Evolutionary conservation across 2,329 filamentous ascomycete species (phyloP).

Genomic region (Rugonectria rugulosa): DNA sequence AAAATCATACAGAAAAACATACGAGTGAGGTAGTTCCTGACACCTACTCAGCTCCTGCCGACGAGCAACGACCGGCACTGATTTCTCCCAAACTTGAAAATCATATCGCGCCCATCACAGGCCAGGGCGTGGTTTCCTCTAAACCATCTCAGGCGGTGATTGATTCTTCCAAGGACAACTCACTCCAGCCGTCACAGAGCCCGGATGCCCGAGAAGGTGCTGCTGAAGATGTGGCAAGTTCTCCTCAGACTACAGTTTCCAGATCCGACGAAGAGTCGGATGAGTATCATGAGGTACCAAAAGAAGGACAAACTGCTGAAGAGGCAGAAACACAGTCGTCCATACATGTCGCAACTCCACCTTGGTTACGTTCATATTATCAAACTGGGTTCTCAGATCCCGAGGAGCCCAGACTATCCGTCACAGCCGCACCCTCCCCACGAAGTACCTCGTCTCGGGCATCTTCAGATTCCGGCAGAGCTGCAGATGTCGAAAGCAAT

Average conservation of each 20-base stretch:
- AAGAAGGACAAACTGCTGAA: neutral
- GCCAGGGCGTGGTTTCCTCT: neutral
- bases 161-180: neutral
- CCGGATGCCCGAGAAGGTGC: neutral
- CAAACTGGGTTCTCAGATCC: neutral
- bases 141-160: neutral
- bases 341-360: neutral
- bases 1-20: too few relatives aligned
- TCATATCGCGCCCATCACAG: neutral
- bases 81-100: neutral
- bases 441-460: neutral
- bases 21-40: too few relatives aligned
- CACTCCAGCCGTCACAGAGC: neutral
- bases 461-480: conserved; percentile 5
- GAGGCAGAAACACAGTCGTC: neutral
- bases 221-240: neutral
- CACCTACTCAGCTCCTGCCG: neutral
- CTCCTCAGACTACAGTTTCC: neutral
- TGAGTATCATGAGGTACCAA: neutral
- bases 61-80: neutral
- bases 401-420: too few relatives aligned
- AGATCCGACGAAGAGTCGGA: neutral
- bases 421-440: neutral
- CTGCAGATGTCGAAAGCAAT: conserved; percentile 8
- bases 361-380: neutral